Base-by-base conservation (phyloP, 257 asterid genomes). In the Pogostemon cablin region DNA sequence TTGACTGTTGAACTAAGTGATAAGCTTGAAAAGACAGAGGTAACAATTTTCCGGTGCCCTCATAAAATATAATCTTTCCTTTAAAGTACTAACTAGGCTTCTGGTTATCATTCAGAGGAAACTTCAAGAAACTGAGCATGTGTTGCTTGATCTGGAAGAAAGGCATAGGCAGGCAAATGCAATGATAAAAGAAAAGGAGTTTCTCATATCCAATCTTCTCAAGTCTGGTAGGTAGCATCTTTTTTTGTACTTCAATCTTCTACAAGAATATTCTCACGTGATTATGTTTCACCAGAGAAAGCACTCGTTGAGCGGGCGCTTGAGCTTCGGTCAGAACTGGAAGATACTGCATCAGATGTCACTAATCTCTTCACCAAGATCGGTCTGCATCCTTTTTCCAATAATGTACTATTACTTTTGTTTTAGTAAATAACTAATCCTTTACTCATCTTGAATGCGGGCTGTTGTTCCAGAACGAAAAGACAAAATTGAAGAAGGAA, bases 21-120 rank as follows among this genome's bases (percentile, higher is more conserved):
- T 60, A 89, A 91, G 79, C 98, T 95, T 76, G 97, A 85, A 77
- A 91, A 82, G 85, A 84, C 93, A 25, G 97, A 91, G 99, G 98
- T 86, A 74, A 66, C 5, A 7, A 52, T 72, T 38, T 64, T 54
- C 17, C 54, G 49, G 43, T 72, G 72, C 56, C 55, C 11, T 47
- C 57, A 20, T 20, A 73, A 63, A 56, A 12, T 53, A 42, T 9
- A 12, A 44, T 34, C 60, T 56, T 76, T 81, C 67, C 57, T 52
- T 9, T 67, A 37, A 67, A 63, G 75, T 66, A 75, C 69, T 82
- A 73, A 74, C 72, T 59, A 46, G 60, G 69, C 52, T 77, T 74
- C 53, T 4, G 17, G 62, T 38, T 75, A 52, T 75, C 55, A 76
- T 80, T 68, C 93, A 95, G 99, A 85, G 79, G 90, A 95, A 84